Conservation (phyloP, 2,329 filamentous ascomycete species). For the Arthroderma sp. region DNA sequence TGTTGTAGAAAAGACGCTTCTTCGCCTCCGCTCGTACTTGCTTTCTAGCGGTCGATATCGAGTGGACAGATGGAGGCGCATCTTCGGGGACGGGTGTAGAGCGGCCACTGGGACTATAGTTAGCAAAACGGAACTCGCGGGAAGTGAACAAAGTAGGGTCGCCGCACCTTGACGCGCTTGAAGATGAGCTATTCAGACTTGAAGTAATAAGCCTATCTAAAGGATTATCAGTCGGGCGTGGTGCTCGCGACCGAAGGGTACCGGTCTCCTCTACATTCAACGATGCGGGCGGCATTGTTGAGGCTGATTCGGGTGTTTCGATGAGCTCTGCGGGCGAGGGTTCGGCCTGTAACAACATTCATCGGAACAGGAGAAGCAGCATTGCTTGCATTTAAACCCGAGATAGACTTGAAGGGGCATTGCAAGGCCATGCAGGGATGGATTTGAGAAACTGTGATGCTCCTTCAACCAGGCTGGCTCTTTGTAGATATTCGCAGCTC, state of each 20-base stretch:
- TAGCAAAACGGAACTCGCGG: neutral
- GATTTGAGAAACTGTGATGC: too few species aligned
- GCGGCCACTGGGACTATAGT: constrained; percentile 15
- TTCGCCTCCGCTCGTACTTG: constrained; percentile 69
- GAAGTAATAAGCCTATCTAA: neutral
- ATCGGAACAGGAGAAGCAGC: too few species aligned
- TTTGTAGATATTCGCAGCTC: too few species aligned
- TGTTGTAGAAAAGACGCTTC: constrained; percentile 78
- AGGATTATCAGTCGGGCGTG: constrained; percentile 2
- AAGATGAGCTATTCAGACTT: constrained; percentile 8
- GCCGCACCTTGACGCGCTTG: constrained; percentile 20
- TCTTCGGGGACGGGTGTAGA: constrained; percentile 77
- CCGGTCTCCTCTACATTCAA: constrained; percentile 3
- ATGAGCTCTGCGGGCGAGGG: too few species aligned
- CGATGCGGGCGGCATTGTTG: constrained; percentile 2
- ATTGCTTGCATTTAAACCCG: too few species aligned
- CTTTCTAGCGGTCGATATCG: constrained; percentile 71
- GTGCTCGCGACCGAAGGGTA: constrained; percentile 8
- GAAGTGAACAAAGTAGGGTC: neutral
- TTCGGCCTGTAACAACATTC: too few species aligned
- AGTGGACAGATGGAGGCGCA: constrained; percentile 83
- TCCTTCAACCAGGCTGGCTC: too few species aligned
- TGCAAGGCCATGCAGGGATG: too few species aligned
- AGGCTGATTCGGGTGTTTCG: too few species aligned
- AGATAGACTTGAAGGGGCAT: too few species aligned